Evolutionary conservation across 208 protist species (phyloP).

Genomic region (Crithidia thermophila): DNA sequence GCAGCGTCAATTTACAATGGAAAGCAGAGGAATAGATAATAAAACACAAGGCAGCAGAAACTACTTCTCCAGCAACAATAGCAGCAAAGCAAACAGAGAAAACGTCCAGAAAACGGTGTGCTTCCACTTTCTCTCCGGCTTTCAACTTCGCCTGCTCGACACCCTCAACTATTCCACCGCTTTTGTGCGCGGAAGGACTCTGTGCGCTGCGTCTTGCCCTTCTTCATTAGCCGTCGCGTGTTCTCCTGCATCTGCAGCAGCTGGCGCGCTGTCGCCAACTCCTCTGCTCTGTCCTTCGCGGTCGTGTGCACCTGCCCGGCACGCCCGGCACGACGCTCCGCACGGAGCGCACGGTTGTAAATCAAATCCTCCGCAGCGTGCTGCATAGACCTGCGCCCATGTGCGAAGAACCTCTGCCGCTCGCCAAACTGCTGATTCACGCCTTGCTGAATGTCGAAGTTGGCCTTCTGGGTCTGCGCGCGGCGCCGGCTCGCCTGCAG

Average conservation of each 20-base stretch:
- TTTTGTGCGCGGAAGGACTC: constrained; percentile 53
- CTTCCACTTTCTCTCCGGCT: too few relatives aligned
- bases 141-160: neutral
- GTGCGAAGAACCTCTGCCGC: constrained; percentile 32
- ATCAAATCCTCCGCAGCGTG: constrained; percentile 48
- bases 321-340: neutral
- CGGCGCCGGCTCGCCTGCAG: constrained; percentile 55
- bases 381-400: constrained; percentile 28
- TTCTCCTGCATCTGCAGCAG: constrained; percentile 61
- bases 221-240: constrained; percentile 48
- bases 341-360: constrained; percentile 24
- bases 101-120: too few relatives aligned
- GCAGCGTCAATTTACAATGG: too few relatives aligned
- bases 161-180: constrained; percentile 37
- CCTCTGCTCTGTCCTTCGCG: constrained; percentile 32
- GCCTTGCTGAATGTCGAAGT: constrained; percentile 38
- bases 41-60: too few relatives aligned
- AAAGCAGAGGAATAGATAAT: too few relatives aligned
- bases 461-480: constrained; percentile 42
- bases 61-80: too few relatives aligned
- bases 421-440: constrained; percentile 53
- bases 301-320: constrained; percentile 18
- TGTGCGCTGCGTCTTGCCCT: constrained; percentile 38
- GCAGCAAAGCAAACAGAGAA: too few relatives aligned
- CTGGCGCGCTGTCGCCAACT: constrained; percentile 61